These are phyloP conservation scores for Wallacemonas sp. DNA, from an alignment of 208 protist genomes.

Conservation along the genomic window DNA sequence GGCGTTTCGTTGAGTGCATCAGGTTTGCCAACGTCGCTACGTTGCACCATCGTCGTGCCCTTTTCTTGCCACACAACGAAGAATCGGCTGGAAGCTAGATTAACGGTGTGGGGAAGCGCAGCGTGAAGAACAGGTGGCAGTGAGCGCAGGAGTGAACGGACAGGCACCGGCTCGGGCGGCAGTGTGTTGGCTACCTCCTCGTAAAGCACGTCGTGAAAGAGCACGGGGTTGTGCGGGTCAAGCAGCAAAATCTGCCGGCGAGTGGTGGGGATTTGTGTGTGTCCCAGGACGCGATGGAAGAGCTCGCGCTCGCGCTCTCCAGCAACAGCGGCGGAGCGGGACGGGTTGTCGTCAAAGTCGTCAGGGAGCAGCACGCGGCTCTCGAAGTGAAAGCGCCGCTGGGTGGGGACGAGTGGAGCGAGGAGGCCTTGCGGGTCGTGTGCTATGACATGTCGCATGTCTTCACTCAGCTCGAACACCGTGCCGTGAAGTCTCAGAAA, in stretches of 20 bases:
- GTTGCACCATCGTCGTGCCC: slow-evolving; percentile 47
- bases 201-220: slow-evolving; percentile 58
- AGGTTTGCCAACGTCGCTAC: slow-evolving; percentile 23
- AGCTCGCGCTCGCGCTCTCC: slow-evolving; percentile 44
- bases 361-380: slow-evolving; percentile 69
- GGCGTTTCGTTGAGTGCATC: slow-evolving; percentile 7
- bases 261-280: slow-evolving; percentile 57
- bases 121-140: slow-evolving; percentile 76
- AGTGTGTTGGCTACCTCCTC: slow-evolving; percentile 72
- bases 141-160: slow-evolving; percentile 20
- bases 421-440: slow-evolving; percentile 67
- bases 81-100: slow-evolving; percentile 38
- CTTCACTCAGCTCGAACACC: slow-evolving; percentile 72
- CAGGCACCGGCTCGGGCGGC: slow-evolving; percentile 37
- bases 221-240: slow-evolving; percentile 81
- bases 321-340: slow-evolving; percentile 36
- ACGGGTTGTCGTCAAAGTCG: slow-evolving; percentile 57
- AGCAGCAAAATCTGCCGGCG: slow-evolving; percentile 67
- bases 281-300: slow-evolving; percentile 39
- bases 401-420: slow-evolving; percentile 62
- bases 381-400: slow-evolving; percentile 55
- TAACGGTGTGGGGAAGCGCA: slow-evolving; percentile 37
- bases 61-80: slow-evolving; percentile 32
- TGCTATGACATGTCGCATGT: slow-evolving; percentile 75
- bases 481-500: slow-evolving; percentile 86